phyloP scores from a whole-genome alignment of 495 filamentous ascomycete species.

The Darksidea phi region DNA sequence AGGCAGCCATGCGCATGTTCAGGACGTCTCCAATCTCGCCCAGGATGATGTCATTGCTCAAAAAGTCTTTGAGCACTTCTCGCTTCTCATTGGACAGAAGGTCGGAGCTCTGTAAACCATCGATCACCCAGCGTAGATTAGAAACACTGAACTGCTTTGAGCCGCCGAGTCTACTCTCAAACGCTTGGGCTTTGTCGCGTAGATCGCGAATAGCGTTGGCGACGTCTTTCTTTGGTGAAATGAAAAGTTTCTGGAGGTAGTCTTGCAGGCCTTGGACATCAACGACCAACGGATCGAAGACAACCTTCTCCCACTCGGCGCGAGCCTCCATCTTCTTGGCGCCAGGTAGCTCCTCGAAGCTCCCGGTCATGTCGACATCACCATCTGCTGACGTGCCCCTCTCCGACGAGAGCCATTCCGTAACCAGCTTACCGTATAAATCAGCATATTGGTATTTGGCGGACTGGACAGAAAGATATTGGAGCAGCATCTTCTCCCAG shows the following conservation, averaged over 20 bases:
- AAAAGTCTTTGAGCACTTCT: slow-evolving; percentile 59
- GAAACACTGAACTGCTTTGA: slow-evolving; percentile 45
- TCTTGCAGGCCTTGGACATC: slow-evolving; percentile 48
- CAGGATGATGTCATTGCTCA: slow-evolving; percentile 54
- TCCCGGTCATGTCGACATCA: slow-evolving; percentile 23
- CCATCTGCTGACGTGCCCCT: slow-evolving; percentile 3
- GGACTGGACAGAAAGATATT: slow-evolving; percentile 53
- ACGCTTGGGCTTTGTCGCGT: slow-evolving; percentile 46
- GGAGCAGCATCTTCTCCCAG: slow-evolving; percentile 53
- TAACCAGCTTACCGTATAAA: slow-evolving; percentile 62
- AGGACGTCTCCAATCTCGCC: slow-evolving; percentile 64
- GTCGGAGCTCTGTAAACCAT: slow-evolving; percentile 56
- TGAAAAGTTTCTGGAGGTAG: slow-evolving; percentile 58
- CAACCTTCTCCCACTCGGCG: slow-evolving; percentile 30
- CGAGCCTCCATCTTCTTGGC: slow-evolving; percentile 30
- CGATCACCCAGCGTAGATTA: slow-evolving; percentile 52
- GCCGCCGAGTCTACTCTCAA: slow-evolving; percentile 47
- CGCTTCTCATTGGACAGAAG: slow-evolving; percentile 61
- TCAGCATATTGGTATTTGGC: slow-evolving; percentile 60
- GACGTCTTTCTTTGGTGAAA: slow-evolving; percentile 39
- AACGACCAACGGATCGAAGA: slow-evolving; percentile 41
- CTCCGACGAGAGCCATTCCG: slow-evolving; percentile 56
- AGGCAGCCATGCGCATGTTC: slow-evolving; percentile 62
- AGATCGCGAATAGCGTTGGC: slow-evolving; percentile 49
- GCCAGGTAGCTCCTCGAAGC: slow-evolving; percentile 28